Evolutionary conservation across 2,329 filamentous ascomycete species (phyloP).

Genomic region (Penicillium glabrum): DNA sequence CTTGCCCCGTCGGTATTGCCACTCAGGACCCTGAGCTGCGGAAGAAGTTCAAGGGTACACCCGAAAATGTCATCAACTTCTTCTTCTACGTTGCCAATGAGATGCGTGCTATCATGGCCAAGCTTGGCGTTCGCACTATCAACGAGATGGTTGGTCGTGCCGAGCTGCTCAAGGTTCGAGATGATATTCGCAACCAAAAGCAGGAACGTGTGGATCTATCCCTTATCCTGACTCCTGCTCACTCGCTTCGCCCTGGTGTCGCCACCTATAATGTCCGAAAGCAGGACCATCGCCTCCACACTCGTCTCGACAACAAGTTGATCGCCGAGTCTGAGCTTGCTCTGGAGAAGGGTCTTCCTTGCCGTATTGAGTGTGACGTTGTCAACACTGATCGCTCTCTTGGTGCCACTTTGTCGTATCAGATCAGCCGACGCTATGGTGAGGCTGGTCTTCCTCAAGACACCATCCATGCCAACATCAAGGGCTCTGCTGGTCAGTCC

Average conservation of each 20-base stretch:
- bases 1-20: slow-evolving; percentile 89
- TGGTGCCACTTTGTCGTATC: slow-evolving; percentile 92
- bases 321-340: slow-evolving; percentile 94
- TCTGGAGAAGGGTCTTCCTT: slow-evolving; percentile 89
- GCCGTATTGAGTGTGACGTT: slow-evolving; percentile 90
- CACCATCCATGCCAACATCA: slow-evolving; percentile 94
- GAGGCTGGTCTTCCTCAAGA: slow-evolving; percentile 86
- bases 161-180: slow-evolving; percentile 80
- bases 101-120: slow-evolving; percentile 94
- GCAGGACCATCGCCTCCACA: slow-evolving; percentile 92
- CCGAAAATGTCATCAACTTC: slow-evolving; percentile 98
- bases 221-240: slow-evolving; percentile 90
- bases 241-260: slow-evolving; percentile 89
- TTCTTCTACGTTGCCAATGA: slow-evolving; percentile 98
- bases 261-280: slow-evolving; percentile 97
- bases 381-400: slow-evolving; percentile 95
- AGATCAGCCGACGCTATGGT: slow-evolving; percentile 89
- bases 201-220: slow-evolving; percentile 91
- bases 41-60: slow-evolving; percentile 89
- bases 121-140: slow-evolving; percentile 88
- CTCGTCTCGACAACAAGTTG: slow-evolving; percentile 93
- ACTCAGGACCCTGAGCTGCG: slow-evolving; percentile 93
- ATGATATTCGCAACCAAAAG: slow-evolving; percentile 84
- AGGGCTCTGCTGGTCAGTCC: slow-evolving; percentile 93
- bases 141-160: slow-evolving; percentile 98